Conservation (phyloP, 306 rosid species). For the Begonia fuchsioides region DNA sequence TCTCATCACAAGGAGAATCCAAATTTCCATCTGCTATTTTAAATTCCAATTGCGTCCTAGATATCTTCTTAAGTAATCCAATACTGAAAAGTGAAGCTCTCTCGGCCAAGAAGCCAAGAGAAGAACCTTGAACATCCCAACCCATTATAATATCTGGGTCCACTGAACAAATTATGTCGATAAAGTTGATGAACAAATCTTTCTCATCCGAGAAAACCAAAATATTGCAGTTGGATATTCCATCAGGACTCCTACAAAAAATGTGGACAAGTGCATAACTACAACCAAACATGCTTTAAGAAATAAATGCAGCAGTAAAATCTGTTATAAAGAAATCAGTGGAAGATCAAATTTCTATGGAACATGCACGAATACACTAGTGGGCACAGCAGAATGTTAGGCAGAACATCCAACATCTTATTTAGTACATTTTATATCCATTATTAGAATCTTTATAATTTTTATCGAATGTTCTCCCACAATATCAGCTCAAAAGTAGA, state of each 20-base stretch:
- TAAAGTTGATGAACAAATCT: conserved; percentile 45
- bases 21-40: conserved; percentile 25
- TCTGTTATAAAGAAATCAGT: not conserved
- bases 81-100: conserved; percentile 70
- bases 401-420: no score
- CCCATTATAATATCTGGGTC: conserved; percentile 86
- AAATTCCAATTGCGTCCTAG: conserved; percentile 63
- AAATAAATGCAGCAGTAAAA: not conserved
- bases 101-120: conserved; percentile 92
- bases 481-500: no score
- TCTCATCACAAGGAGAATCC: conserved; percentile 25
- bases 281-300: not conserved
- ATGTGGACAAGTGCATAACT: conserved; percentile 8
- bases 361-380: not conserved
- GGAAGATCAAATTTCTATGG: not conserved
- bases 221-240: conserved; percentile 45
- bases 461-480: no score
- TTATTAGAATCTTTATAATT: no score
- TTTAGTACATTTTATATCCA: no score
- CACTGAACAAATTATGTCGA: conserved; percentile 43
- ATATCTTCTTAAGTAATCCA: conserved; percentile 55
- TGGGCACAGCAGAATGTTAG: not conserved
- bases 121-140: conserved; percentile 89
- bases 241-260: conserved; percentile 53
- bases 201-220: conserved; percentile 50